Evolutionary conservation across 163 green algal genomes (phyloP), one percentile per base, ranked within the genome.

Genomic region (Scenedesmus sp.): DNA sequence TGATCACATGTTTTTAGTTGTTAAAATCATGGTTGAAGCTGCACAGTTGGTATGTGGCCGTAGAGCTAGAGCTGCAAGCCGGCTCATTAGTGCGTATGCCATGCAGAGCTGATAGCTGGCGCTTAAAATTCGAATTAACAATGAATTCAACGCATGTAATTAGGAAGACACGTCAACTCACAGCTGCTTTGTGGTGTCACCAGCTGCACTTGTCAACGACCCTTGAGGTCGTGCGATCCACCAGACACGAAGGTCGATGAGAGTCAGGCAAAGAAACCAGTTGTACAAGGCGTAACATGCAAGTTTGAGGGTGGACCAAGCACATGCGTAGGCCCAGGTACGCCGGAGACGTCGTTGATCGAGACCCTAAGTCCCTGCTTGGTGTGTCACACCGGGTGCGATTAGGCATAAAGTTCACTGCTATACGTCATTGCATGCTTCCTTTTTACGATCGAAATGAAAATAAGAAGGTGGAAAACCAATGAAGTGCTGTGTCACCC

Each of bases 171-270:
- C n/a, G n/a, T n/a, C n/a, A 10, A 76, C 65, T 76, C 7, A 76
- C 65, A 40, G 65, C 65, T 76, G 7, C 0, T 37, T 40, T 76
- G 65, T 30, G 30, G 65, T 76, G 65, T 76, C 65, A 76, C 65
- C 30, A 37, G 65, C 65, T 76, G 30, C 65, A 70, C 65, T 24
- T 76, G 65, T 76, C 65, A 76, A 76, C 65, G 65, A 76, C 65
- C n/a, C 65, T 76, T 76, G 6, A 76, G 65, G 65, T 76, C 65
- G 18, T 40, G 65, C 65, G 65, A 76, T 76, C 65, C 6, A 76
- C 65, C 16, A 30, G 30, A 40, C 65, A 10, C 30, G 30, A 2
- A 40, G 0, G 30, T 22, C 4, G 65, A 76, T 37, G 4, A 18
- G 7, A 2, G 20, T 76, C 24, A 26, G 2, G 22, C 13, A 9